Evolutionary conservation across 2,329 filamentous ascomycete genomes (phyloP).

Genomic region (Metarhizium robertsii): DNA sequence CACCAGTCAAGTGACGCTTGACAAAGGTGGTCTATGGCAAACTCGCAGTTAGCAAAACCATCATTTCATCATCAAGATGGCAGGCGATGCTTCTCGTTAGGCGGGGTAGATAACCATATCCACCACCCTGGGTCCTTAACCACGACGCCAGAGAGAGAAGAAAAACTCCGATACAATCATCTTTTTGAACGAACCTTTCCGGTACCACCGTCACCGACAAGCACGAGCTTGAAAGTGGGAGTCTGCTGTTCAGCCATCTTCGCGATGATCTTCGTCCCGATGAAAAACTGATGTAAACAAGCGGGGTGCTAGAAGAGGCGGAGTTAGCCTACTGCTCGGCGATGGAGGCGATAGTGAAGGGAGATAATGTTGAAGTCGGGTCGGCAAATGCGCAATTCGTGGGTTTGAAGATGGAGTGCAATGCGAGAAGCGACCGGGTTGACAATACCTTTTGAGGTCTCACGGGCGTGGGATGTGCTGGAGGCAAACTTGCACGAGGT

Average conservation of each 20-base stretch:
- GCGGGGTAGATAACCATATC: slow-evolving; percentile 12
- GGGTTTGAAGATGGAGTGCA: slow-evolving; percentile 12
- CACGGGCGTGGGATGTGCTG: slow-evolving; percentile 20
- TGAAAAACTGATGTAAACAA: slow-evolving; percentile 34
- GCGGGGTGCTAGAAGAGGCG: slow-evolving; percentile 29
- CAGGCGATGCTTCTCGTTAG: slow-evolving; percentile 5
- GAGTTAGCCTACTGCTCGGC: slow-evolving; percentile 21
- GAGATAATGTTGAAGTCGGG: slow-evolving; percentile 5
- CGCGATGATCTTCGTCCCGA: slow-evolving; percentile 17
- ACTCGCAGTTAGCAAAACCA: slow-evolving; percentile 1
- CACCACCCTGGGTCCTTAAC: not conserved
- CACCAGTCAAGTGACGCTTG: slow-evolving; percentile 99
- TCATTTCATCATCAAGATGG: not conserved
- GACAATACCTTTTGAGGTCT: slow-evolving; percentile 13
- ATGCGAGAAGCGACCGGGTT: slow-evolving; percentile 10
- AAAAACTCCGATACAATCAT: slow-evolving; percentile 10
- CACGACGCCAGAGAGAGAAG: slow-evolving; percentile 7
- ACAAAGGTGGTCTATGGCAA: slow-evolving; percentile 86
- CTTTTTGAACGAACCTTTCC: slow-evolving; percentile 68
- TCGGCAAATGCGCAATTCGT: not conserved
- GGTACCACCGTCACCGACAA: slow-evolving; percentile 98
- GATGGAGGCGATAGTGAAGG: slow-evolving; percentile 5
- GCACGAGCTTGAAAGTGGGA: slow-evolving; percentile 98
- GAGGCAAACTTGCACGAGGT: slow-evolving; percentile 23
- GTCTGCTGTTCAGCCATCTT: slow-evolving; percentile 53